Base-by-base conservation (phyloP, 2,329 filamentous ascomycete genomes). In the Alternaria novae-zelandiae region DNA sequence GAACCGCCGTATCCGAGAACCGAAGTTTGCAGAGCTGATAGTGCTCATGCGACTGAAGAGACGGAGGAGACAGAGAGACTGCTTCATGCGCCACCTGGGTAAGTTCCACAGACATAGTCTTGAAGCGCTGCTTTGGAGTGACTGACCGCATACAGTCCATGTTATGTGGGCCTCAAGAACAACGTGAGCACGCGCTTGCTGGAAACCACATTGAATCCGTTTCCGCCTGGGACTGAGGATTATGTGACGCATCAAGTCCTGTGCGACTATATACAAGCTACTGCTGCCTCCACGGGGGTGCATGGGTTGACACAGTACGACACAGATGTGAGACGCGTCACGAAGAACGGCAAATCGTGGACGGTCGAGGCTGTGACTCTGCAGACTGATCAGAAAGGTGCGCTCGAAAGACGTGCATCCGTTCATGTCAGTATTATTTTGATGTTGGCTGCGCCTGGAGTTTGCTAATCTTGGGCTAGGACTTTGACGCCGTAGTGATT, bases 251-350 rank as follows among this genome's bases (percentile, higher is more conserved):
- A 91, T 62, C 71, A 78, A 15, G 82, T 85, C 0, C 78, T 91
- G 9, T 84, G 85, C 32, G 79, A 84, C 2, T 92, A 92, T 69
- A 85, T 92, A 5, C 86, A 89, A 63, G 82, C 85, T n/a, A 85
- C 89, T 1, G 85, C 89, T 0, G 66, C 67, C 1, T 77, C 82
- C 2, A 82, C 84, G 2, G 85, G 84, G 1, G 84, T 90, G 0
- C 75, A 87, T 3, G 74, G 80, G 0, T 71, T 82, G 9, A 88
- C 87, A 0, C 71, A 79, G 0, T 90, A 87, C 68, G 80, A 88
- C 47, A 90, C 89, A 0, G 81, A 86, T n/a, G 89, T 91, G 0
- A 85, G 86, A 63, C 77, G 80, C 4, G 70, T 86, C 0, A 64
- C 69, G 1, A 91, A 90, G 70, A 71, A 76, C 0, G 78, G 74